A percentile compares a stretch with the other conserved stretches of the same genome.
Evolutionary conservation across 129 eudicot genomes (phyloP).

Genomic region (Scalesia atractyloides): DNA sequence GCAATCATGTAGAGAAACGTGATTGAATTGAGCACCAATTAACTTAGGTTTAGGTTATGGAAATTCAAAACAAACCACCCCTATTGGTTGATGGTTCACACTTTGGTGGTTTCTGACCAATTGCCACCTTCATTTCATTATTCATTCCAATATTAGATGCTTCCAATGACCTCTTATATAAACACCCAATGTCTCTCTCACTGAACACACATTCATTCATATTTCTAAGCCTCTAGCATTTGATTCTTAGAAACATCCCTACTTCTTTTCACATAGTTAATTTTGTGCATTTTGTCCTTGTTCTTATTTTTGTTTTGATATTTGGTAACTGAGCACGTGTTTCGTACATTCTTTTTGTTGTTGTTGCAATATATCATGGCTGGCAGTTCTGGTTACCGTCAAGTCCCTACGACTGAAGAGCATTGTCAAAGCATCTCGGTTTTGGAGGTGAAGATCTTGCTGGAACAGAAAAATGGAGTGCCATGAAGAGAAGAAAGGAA

Average conservation of each 20-base stretch:
- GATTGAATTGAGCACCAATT: conserved; percentile 6
- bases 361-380: conserved; percentile 28
- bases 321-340: conserved; percentile 4
- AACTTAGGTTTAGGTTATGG: conserved; percentile 1
- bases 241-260: background rate
- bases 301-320: background rate
- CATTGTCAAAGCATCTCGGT: conserved; percentile 22
- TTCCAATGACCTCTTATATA: conserved; percentile 27
- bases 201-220: conserved; percentile 24
- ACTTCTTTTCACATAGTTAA: too few relatives aligned
- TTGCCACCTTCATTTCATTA: conserved; percentile 12
- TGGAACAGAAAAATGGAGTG: conserved; percentile 13
- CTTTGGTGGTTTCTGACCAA: conserved; percentile 17
- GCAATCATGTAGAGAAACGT: too few relatives aligned
- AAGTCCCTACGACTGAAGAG: conserved; percentile 27
- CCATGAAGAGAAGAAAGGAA: background rate
- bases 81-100: conserved; percentile 1
- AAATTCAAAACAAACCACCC: conserved; percentile 13
- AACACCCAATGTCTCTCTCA: conserved; percentile 16
- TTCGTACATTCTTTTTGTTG: conserved; percentile 1
- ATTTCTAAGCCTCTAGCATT: conserved; percentile 15
- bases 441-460: conserved; percentile 21
- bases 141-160: background rate
- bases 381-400: conserved; percentile 20
- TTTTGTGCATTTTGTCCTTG: too few relatives aligned